These are phyloP conservation scores for Cardamine occulta DNA, from an alignment of 345 rosid genomes.

Conservation along the genomic window DNA sequence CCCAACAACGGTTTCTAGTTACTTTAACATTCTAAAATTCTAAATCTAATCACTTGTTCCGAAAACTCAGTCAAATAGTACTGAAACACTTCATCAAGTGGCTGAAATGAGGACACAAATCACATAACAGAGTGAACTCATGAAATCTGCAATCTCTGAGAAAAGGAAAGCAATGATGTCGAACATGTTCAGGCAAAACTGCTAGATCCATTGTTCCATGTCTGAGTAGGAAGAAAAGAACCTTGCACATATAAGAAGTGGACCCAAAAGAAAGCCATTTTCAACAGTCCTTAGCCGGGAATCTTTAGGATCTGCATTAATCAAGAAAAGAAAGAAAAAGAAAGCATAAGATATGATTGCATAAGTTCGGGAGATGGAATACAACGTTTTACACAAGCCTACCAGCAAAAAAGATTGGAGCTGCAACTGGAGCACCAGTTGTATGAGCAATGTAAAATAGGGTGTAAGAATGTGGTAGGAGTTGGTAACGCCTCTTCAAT, in stretches of 20 bases:
- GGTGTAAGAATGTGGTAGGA: conserved; percentile 84
- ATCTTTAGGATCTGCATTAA: conserved; percentile 73
- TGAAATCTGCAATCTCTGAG: conserved; percentile 2
- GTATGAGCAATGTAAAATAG: conserved; percentile 85
- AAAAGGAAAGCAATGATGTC: conserved; percentile 5
- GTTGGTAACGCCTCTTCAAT: conserved; percentile 83
- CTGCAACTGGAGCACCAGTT: conserved; percentile 74
- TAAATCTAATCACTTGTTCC: conserved; percentile 10
- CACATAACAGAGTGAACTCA: conserved; percentile 10
- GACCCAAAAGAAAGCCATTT: conserved; percentile 82
- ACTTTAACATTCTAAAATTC: conserved; percentile 22
- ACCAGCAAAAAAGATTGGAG: conserved; percentile 88
- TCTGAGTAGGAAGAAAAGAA: conserved; percentile 44
- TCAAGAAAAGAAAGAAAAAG: conserved; percentile 6
- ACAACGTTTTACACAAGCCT: conserved; percentile 33
- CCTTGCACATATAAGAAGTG: conserved; percentile 77
- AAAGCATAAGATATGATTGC: conserved; percentile 3
- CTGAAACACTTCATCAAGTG: conserved; percentile 4
- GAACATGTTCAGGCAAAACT: background rate
- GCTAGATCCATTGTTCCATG: conserved; percentile 11
- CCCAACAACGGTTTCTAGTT: background rate
- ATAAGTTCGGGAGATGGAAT: conserved; percentile 21
- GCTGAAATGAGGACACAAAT: conserved; percentile 17
- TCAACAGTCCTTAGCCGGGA: conserved; percentile 67
- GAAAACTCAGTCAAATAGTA: background rate